phyloP scores from a whole-genome alignment of 306 rosid species.

The Canavalia ensiformis region DNA sequence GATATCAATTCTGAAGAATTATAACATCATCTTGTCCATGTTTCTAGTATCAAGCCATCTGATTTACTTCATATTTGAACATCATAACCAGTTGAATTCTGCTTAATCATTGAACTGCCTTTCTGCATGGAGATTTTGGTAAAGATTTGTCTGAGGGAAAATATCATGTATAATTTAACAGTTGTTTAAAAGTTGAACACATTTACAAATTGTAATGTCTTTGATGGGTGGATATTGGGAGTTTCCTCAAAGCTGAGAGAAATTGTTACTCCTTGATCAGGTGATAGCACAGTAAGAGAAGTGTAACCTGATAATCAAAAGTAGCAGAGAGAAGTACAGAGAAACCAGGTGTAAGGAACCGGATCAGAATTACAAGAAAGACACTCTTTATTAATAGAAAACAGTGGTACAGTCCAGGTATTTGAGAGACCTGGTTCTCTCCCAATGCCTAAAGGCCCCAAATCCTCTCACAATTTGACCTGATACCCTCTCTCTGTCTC shows the following conservation, averaged over 20 bases:
- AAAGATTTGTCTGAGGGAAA: constrained; percentile 13
- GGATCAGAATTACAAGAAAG: too few species aligned
- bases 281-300: too few species aligned
- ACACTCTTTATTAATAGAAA: too few species aligned
- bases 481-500: too few species aligned
- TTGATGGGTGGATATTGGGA: neutral
- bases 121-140: constrained; percentile 36
- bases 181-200: neutral
- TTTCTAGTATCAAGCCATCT: neutral
- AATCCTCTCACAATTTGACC: too few species aligned
- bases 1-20: constrained; percentile 8
- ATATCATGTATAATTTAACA: neutral
- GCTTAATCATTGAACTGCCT: constrained; percentile 23
- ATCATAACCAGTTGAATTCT: constrained; percentile 14
- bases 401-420: too few species aligned
- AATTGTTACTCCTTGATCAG: too few species aligned
- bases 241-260: neutral
- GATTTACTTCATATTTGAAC: constrained; percentile 28
- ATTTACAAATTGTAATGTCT: constrained; percentile 13
- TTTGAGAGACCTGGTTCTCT: too few species aligned
- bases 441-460: too few species aligned
- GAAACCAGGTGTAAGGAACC: too few species aligned
- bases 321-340: too few species aligned
- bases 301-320: too few species aligned
- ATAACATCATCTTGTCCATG: constrained; percentile 10